A percentile compares a stretch with the other conserved stretches of the same genome.
Conservation (phyloP, 2,329 filamentous ascomycete genomes). For the Alternaria conjuncta region DNA sequence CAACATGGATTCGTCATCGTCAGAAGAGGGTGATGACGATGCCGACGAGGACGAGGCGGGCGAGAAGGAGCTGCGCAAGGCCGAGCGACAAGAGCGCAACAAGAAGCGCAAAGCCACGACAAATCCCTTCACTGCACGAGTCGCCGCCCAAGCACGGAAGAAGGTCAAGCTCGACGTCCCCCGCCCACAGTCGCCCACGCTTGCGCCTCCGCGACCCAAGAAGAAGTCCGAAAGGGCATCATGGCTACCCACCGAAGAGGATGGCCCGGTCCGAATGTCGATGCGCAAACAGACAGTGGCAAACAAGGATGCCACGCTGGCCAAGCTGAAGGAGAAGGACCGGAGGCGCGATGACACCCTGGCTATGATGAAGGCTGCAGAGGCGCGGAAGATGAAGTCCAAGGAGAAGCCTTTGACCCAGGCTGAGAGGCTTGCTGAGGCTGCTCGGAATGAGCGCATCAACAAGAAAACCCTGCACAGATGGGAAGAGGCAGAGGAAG, state of each 20-base stretch:
- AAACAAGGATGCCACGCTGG: constrained; percentile 64
- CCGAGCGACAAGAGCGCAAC: constrained; percentile 67
- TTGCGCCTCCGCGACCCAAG: constrained; percentile 58
- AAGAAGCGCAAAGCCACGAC: constrained; percentile 81
- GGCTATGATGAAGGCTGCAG: constrained; percentile 66
- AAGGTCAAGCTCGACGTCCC: constrained; percentile 48
- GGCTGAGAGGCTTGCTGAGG: constrained; percentile 81
- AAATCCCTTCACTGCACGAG: constrained; percentile 46
- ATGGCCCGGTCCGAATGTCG: constrained; percentile 68
- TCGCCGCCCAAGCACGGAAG: constrained; percentile 49
- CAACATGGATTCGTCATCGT: constrained; percentile 80
- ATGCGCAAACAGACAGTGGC: constrained; percentile 67
- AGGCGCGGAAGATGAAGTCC: constrained; percentile 69
- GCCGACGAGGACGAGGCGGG: constrained; percentile 80
- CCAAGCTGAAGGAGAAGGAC: constrained; percentile 77
- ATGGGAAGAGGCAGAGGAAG: constrained; percentile 93
- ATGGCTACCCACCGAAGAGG: constrained; percentile 69
- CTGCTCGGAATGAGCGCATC: constrained; percentile 79
- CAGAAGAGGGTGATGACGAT: constrained; percentile 73
- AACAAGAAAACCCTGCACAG: constrained; percentile 90
- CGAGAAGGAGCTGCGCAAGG: constrained; percentile 82
- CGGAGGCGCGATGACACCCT: constrained; percentile 73
- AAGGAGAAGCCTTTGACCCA: constrained; percentile 87
- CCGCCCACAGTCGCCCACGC: constrained; percentile 53
- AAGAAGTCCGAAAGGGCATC: constrained; percentile 75